Percentiles rank a stretch among this genome's conserved stretches.
phyloP scores from a whole-genome alignment of 2,329 filamentous ascomycete genomes.

The Eutypella sp. region DNA sequence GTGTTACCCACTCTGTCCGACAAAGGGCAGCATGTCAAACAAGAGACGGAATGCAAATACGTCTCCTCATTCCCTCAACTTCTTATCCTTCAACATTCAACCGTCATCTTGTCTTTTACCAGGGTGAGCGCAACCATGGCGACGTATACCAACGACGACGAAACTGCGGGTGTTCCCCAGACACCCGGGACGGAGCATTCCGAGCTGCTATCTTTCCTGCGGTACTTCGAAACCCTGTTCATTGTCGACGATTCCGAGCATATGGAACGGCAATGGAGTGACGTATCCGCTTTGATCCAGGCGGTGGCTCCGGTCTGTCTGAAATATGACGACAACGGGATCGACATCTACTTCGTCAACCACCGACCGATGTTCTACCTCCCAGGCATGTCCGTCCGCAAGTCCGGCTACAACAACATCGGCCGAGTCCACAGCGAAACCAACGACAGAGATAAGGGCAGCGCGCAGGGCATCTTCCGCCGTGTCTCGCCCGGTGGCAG shows the following conservation, averaged over 20 bases:
- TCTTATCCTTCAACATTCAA: background rate
- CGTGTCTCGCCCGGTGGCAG: conserved; percentile 20
- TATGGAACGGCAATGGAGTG: conserved; percentile 19
- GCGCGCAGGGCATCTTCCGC: conserved; percentile 19
- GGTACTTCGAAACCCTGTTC: conserved; percentile 18
- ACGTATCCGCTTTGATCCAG: conserved; percentile 17
- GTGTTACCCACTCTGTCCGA: background rate
- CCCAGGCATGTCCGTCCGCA: conserved; percentile 18
- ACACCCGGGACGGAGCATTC: conserved; percentile 11
- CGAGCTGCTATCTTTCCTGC: conserved; percentile 16
- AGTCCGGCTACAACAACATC: conserved; percentile 22
- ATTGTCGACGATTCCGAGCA: conserved; percentile 17
- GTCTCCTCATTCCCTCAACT: background rate
- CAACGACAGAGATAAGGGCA: conserved; percentile 18
- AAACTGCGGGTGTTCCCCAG: conserved; percentile 15
- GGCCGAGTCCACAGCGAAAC: conserved; percentile 18
- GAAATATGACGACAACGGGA: conserved; percentile 19
- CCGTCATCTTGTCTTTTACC: background rate
- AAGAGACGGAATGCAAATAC: background rate
- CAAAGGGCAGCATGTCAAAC: background rate
- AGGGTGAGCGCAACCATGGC: conserved; percentile 3
- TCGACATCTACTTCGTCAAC: conserved; percentile 20
- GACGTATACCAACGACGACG: conserved; percentile 16
- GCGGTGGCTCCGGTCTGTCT: conserved; percentile 16
- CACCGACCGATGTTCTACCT: conserved; percentile 17